Conservation (phyloP, 1,139 yeast species). For the Yamadazyma atmosphaerica region DNA sequence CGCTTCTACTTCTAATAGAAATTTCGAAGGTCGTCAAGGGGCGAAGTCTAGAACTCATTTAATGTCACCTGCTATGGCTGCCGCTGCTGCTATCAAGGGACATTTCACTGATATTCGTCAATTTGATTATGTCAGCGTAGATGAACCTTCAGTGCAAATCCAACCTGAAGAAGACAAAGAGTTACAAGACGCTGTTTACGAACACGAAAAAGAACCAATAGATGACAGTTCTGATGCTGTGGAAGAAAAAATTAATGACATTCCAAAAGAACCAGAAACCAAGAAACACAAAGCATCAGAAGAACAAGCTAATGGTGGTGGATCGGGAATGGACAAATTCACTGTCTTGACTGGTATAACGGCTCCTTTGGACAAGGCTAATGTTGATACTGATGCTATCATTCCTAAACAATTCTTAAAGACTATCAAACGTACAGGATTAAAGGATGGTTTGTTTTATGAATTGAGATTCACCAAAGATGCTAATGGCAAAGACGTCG, state of each 20-base stretch:
- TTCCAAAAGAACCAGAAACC: conserved; percentile 49
- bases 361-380: conserved; percentile 92
- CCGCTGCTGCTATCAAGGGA: conserved; percentile 95
- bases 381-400: conserved; percentile 96
- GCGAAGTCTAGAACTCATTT: conserved; percentile 94
- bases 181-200: conserved; percentile 67
- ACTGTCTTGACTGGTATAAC: conserved; percentile 77
- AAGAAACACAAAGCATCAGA: conserved; percentile 26
- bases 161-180: conserved; percentile 57
- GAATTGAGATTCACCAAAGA: conserved; percentile 80
- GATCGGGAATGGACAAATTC: conserved; percentile 70
- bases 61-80: conserved; percentile 99
- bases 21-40: conserved; percentile 99
- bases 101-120: conserved; percentile 89
- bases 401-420: conserved; percentile 97
- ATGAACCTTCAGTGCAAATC: conserved; percentile 61
- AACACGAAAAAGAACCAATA: conserved; percentile 63
- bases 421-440: conserved; percentile 96
- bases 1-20: conserved; percentile 97
- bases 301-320: conserved; percentile 26
- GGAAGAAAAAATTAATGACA: conserved; percentile 56
- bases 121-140: conserved; percentile 60
- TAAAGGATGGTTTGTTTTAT: conserved; percentile 82
- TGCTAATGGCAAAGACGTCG: conserved; percentile 68
- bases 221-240: conserved; percentile 33